These are phyloP conservation scores for Aspergillus taichungensis DNA, from an alignment of 495 filamentous ascomycete genomes.

Conservation along the genomic window DNA sequence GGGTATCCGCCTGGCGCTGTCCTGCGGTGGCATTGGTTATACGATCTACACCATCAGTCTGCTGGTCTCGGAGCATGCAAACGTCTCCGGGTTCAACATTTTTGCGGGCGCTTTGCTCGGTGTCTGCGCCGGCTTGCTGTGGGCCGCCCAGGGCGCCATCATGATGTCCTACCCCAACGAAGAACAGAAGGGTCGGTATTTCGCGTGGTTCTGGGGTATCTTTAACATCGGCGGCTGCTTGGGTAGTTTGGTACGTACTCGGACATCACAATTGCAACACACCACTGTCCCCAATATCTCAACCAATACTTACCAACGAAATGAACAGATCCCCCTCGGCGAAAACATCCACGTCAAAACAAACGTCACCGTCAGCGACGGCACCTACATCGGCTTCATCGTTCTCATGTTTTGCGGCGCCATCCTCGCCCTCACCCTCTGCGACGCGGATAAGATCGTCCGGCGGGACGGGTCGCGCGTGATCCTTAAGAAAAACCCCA, in stretches of 20 bases:
- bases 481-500: constrained; percentile 76
- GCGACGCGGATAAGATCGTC: constrained; percentile 57
- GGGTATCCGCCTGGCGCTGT: too few relatives aligned
- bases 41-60: constrained; percentile 36
- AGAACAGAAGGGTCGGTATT: constrained; percentile 39
- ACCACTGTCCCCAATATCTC: too few relatives aligned
- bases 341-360: too few relatives aligned
- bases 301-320: too few relatives aligned
- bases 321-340: too few relatives aligned
- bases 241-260: constrained; percentile 25
- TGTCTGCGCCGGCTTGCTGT: constrained; percentile 40
- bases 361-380: constrained; percentile 32
- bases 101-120: constrained; percentile 47
- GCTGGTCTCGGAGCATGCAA: constrained; percentile 57
- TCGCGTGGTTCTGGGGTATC: constrained; percentile 45
- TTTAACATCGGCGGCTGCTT: constrained; percentile 46
- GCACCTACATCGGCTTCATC: constrained; percentile 46
- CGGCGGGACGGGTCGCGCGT: constrained; percentile 69
- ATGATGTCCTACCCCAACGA: constrained; percentile 46
- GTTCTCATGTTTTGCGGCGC: constrained; percentile 46
- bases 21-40: constrained; percentile 30
- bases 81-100: constrained; percentile 66
- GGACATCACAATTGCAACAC: too few relatives aligned
- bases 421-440: constrained; percentile 44
- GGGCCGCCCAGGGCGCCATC: constrained; percentile 44